Evolutionary conservation across 2,329 filamentous ascomycete genomes (phyloP), one percentile per base, ranked within the genome.

Genomic region (Epichloe hybrida): DNA sequence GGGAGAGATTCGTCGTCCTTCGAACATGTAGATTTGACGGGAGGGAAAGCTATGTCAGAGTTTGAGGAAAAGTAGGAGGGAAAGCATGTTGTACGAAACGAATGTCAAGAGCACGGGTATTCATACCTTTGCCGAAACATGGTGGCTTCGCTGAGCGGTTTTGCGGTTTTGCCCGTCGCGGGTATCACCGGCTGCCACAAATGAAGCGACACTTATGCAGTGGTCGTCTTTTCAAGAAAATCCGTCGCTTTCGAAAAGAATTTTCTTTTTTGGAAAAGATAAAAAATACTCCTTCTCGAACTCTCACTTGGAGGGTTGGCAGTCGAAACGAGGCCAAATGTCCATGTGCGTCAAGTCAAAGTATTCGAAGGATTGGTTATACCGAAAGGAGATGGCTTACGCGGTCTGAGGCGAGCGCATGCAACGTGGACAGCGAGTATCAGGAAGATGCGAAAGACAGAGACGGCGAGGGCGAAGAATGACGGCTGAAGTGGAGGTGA

Each of bases 41-140:
- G 35, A 31, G 45, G 35, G 21, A 38, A 15, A 5, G 9, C 31
- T 13, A 21, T 35, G 9, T 20, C 43, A 35, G n/a, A 45, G 7
- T 43, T 17, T 11, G 6, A 6, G 5, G 35, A 7, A 17, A 27
- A n/a, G 45, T 27, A n/a, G 12, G 42, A 31, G 8, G 42, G 8
- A 6, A n/a, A 15, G 45, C 35, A 38, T 27, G 45, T 46, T 46
- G 20, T 21, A 45, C 21, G 12, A 21, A 34, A 31, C 2, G 31
- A 21, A 20, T 8, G 20, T 37, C 45, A 27, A 39, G 45, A 37
- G 21, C 27, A 38, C 9, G 20, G 21, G 13, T 35, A 17, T 17
- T 34, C 42, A 45, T 49, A 54, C 55, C 55, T 53, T 52, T 57
- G 55, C 39, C 54, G 52, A 50, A 57, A 57, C 55, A 57, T 57